Evolutionary conservation across 2,329 filamentous ascomycete species (phyloP).

Genomic region (Graphilbum fragrans): DNA sequence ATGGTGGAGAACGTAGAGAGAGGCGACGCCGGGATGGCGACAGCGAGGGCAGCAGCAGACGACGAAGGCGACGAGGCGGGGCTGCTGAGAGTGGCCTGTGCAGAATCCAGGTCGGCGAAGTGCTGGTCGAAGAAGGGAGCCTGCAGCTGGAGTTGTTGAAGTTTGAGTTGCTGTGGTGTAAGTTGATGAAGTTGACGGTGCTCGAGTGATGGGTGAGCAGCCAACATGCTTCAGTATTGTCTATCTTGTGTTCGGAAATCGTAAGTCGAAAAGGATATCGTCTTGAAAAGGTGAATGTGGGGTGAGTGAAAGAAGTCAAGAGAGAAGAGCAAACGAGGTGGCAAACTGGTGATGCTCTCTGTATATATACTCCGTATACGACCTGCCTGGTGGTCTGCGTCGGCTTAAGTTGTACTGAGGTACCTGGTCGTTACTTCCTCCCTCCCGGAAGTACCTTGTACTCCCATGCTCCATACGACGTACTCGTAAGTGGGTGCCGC

Average conservation of each 20-base stretch:
- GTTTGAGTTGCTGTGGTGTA: not conserved
- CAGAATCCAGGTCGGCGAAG: not conserved
- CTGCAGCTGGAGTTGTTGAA: not conserved
- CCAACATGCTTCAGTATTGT: not conserved
- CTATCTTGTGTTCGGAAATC: no score
- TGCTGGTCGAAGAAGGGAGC: no score
- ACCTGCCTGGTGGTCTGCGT: no score
- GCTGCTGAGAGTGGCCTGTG: conserved; percentile 2
- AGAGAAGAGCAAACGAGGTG: not conserved
- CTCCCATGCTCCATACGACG: no score
- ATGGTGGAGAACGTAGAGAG: conserved; percentile 21
- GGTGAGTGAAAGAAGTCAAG: no score
- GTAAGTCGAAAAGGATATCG: no score
- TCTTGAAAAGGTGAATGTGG: not conserved
- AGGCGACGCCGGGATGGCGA: conserved; percentile 7
- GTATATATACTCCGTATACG: not conserved
- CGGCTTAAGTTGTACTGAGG: no score
- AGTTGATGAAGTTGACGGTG: not conserved
- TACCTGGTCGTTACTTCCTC: no score
- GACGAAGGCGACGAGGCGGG: conserved; percentile 16
- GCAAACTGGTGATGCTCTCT: not conserved
- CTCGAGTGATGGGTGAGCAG: not conserved
- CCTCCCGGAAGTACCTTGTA: no score
- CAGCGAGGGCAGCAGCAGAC: conserved; percentile 1
- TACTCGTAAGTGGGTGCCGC: no score